Percentiles rank a stretch among this genome's conserved stretches.
Evolutionary conservation across 2,329 filamentous ascomycete genomes (phyloP).

Genomic region (Piedraia hortae): DNA sequence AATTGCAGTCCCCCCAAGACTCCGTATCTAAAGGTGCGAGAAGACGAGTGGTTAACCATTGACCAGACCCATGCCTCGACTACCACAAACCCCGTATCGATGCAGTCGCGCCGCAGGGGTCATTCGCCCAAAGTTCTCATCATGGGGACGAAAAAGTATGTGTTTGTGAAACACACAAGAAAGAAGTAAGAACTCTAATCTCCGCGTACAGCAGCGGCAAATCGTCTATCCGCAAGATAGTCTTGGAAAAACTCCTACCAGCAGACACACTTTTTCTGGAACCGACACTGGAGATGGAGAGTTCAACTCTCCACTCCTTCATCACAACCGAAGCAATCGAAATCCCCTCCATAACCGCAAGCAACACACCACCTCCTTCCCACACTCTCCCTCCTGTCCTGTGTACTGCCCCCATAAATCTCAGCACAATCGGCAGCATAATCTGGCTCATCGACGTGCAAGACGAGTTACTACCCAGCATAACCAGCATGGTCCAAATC

Average conservation of each 20-base stretch:
- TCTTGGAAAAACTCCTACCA: conserved; percentile 94
- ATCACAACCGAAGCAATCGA: conserved; percentile 99
- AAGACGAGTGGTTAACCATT: conserved; percentile 4
- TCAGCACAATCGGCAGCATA: conserved; percentile 62
- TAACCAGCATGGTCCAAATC: conserved; percentile 61
- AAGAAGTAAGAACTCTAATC: conserved; percentile 1
- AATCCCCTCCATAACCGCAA: conserved; percentile 57
- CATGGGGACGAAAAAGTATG: conserved; percentile 83
- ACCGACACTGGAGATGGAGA: conserved; percentile 80
- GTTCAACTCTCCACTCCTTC: conserved; percentile 87
- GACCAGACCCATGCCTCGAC: conserved; percentile 1
- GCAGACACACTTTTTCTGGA: conserved; percentile 90
- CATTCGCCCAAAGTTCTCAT: conserved; percentile 54
- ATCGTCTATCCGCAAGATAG: conserved; percentile 91
- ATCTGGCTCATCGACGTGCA: conserved; percentile 98
- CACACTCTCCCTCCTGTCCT: conserved; percentile 48
- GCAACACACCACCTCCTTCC: conserved; percentile 26
- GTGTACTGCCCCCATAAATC: conserved; percentile 19
- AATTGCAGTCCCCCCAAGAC: conserved; percentile 6
- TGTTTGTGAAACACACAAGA: too few relatives aligned
- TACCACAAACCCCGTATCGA: conserved; percentile 1
- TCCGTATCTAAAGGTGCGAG: too few relatives aligned
- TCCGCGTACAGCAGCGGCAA: conserved; percentile 52
- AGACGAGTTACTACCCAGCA: conserved; percentile 85
- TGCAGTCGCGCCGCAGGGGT: conserved; percentile 7